phyloP scores from a whole-genome alignment of 2,329 filamentous ascomycete species.

The Xylariales sp. region DNA sequence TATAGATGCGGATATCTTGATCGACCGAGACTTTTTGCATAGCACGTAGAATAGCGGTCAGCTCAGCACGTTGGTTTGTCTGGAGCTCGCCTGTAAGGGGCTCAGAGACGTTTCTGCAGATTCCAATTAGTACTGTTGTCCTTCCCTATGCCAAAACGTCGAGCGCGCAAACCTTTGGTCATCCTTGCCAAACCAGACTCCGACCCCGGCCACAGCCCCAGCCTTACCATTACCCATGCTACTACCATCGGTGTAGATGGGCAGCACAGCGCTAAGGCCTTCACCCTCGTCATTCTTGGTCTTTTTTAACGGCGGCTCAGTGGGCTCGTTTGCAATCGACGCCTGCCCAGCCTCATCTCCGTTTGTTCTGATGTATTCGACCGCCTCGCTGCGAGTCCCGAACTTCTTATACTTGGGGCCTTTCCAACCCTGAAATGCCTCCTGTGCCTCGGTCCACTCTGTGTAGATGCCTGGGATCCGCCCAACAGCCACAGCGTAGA shows the following conservation, averaged over 20 bases:
- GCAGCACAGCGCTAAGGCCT: constrained; percentile 35
- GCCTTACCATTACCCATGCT: constrained; percentile 52
- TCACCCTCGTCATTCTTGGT: constrained; percentile 24
- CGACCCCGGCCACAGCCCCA: constrained; percentile 55
- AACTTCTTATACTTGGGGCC: constrained; percentile 69
- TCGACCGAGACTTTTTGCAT: constrained; percentile 68
- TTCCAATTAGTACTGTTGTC: constrained; percentile 18
- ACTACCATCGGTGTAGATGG: constrained; percentile 61
- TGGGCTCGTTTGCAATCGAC: constrained; percentile 30
- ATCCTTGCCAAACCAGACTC: constrained; percentile 56
- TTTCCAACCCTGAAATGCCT: constrained; percentile 70
- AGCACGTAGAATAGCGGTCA: constrained; percentile 81
- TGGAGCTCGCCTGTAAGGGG: constrained; percentile 68
- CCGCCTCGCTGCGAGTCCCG: constrained; percentile 63
- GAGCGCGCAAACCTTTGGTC: constrained; percentile 45
- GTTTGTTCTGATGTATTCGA: constrained; percentile 62
- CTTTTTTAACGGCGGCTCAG: constrained; percentile 30
- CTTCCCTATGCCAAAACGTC: neutral
- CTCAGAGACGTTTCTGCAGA: constrained; percentile 62
- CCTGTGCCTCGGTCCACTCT: constrained; percentile 64
- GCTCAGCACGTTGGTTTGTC: constrained; percentile 94
- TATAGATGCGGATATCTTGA: constrained; percentile 69
- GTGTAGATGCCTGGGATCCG: constrained; percentile 54
- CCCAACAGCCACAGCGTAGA: constrained; percentile 60
- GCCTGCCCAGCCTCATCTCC: constrained; percentile 40